Conservation (phyloP, 345 rosid genomes). For the Brassica juncea region DNA sequence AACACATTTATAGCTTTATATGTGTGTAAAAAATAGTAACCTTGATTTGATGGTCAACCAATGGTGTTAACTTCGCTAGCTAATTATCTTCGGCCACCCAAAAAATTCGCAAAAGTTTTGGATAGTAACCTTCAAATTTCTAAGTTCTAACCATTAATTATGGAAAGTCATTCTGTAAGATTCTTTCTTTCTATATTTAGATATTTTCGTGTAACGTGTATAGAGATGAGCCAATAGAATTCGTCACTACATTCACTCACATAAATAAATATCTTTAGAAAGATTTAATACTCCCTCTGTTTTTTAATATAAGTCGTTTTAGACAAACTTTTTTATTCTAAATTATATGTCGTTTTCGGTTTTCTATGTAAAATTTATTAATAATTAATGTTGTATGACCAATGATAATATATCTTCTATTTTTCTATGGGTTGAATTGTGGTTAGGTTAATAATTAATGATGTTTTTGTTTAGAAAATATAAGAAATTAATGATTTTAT, state of each 20-base stretch:
- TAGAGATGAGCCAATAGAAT: background rate
- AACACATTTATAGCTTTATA: conserved; percentile 22
- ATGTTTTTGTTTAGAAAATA: too few species aligned
- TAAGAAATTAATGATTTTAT: too few species aligned
- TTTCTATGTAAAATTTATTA: too few species aligned
- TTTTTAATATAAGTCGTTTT: too few species aligned
- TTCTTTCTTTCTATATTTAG: background rate
- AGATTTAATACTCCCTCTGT: too few species aligned
- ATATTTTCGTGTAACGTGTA: background rate
- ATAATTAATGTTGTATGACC: too few species aligned
- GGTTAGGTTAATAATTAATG: too few species aligned
- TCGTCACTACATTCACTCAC: background rate
- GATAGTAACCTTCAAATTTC: background rate
- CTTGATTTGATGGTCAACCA: conserved; percentile 13
- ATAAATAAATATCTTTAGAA: too few species aligned
- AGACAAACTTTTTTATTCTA: too few species aligned
- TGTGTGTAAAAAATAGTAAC: conserved; percentile 33
- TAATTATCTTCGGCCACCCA: conserved; percentile 17
- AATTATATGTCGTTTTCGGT: too few species aligned
- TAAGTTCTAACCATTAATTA: background rate
- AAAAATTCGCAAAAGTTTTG: background rate
- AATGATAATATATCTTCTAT: too few species aligned
- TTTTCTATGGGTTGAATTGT: too few species aligned
- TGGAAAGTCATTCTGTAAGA: background rate
- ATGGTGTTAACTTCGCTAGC: conserved; percentile 19